Percentiles rank a stretch among this genome's conserved stretches.
phyloP scores from a whole-genome alignment of 1,284 basidiomycete genomes.

The Chondrostereum purpureum region DNA sequence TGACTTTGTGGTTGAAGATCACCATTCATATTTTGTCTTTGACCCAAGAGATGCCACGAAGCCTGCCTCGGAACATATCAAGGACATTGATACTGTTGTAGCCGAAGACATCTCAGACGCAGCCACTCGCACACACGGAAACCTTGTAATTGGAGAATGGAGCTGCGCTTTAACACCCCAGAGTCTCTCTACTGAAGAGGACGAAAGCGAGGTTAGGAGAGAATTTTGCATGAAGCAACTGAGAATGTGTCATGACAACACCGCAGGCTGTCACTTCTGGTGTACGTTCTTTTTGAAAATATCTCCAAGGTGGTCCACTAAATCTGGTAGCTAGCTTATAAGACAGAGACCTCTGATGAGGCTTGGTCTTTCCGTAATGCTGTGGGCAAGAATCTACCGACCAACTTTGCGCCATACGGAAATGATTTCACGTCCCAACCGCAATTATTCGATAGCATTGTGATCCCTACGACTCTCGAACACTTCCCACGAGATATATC shows the following conservation, averaged over 20 bases:
- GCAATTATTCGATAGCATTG: too few relatives aligned
- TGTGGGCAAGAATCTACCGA: background rate
- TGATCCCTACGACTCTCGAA: too few relatives aligned
- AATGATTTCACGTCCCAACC: too few relatives aligned
- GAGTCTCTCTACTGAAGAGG: slow-evolving; percentile 42
- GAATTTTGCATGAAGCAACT: slow-evolving; percentile 61
- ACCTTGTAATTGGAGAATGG: slow-evolving; percentile 45
- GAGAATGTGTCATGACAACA: slow-evolving; percentile 50
- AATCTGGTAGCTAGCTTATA: too few relatives aligned
- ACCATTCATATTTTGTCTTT: slow-evolving; percentile 74
- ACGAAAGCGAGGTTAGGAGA: slow-evolving; percentile 40
- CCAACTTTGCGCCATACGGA: background rate
- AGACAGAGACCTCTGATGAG: background rate
- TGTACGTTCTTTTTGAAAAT: too few relatives aligned
- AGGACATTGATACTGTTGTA: slow-evolving; percentile 35
- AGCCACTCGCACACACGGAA: background rate
- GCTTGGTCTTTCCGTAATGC: background rate
- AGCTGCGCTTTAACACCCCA: slow-evolving; percentile 61
- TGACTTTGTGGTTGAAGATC: slow-evolving; percentile 73
- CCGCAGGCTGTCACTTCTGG: slow-evolving; percentile 74
- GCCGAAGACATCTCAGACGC: background rate
- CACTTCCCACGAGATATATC: too few relatives aligned
- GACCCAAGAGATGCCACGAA: slow-evolving; percentile 38
- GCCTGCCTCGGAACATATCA: slow-evolving; percentile 42
- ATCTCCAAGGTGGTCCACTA: too few relatives aligned